These are phyloP conservation scores for Apophysomyces ossiformis DNA, from an alignment of 371 early-diverging fungal species.

Conservation along the genomic window DNA sequence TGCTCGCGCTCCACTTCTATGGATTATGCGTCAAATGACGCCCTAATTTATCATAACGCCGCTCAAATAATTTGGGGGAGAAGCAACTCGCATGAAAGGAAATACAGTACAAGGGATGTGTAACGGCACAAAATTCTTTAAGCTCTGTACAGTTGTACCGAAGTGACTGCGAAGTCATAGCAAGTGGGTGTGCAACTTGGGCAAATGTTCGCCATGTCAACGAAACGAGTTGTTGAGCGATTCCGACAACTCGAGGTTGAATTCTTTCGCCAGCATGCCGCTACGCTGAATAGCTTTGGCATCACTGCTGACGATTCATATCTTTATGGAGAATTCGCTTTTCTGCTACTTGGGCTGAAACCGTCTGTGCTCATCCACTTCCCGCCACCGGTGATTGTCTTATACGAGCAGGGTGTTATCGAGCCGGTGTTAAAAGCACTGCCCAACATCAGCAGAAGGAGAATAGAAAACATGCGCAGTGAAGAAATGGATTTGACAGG, in stretches of 20 bases:
- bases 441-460: neutral
- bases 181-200: too few species aligned
- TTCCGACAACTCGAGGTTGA: neutral
- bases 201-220: neutral
- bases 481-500: constrained; percentile 24
- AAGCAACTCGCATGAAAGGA: too few species aligned
- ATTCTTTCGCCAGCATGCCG: neutral
- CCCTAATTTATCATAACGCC: too few species aligned
- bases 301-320: constrained; percentile 33
- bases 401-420: constrained; percentile 39
- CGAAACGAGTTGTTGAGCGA: neutral
- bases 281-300: neutral
- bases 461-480: neutral
- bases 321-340: constrained; percentile 68
- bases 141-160: too few species aligned
- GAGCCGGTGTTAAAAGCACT: constrained; percentile 39
- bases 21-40: too few species aligned
- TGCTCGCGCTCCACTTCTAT: too few species aligned
- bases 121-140: too few species aligned
- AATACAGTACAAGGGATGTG: too few species aligned
- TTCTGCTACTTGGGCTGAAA: constrained; percentile 63
- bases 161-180: too few species aligned
- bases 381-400: constrained; percentile 29
- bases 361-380: constrained; percentile 62
- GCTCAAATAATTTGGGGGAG: too few species aligned